Percentiles rank a stretch among this genome's conserved stretches.
These are phyloP conservation scores for Kluyveromyces wickerhamii DNA, from an alignment of 805 yeast genomes.

Conservation along the genomic window DNA sequence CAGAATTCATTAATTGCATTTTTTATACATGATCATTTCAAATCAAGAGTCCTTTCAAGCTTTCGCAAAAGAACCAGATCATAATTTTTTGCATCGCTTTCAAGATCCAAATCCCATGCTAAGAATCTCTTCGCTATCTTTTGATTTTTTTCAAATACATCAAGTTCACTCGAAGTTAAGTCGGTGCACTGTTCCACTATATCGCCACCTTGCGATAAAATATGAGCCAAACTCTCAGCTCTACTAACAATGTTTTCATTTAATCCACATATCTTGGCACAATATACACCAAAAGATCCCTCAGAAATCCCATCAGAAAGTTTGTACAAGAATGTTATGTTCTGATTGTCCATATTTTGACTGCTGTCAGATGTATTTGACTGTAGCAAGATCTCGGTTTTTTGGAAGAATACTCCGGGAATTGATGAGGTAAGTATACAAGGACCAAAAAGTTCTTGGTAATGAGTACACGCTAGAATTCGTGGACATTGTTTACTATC, in stretches of 20 bases:
- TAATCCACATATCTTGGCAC: constrained; percentile 36
- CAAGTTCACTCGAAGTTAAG: constrained; percentile 14
- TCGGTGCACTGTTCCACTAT: constrained; percentile 14
- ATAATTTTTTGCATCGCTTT: constrained; percentile 5
- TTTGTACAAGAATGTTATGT: constrained; percentile 30
- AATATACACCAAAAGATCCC: constrained; percentile 33
- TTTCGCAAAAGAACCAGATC: not conserved
- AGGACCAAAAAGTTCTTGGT: constrained; percentile 33
- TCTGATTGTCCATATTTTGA: constrained; percentile 6
- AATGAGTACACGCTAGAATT: constrained; percentile 36
- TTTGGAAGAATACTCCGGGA: constrained; percentile 26
- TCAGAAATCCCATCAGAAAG: constrained; percentile 28
- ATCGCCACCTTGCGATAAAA: constrained; percentile 15
- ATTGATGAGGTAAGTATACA: constrained; percentile 15
- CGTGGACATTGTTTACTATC: constrained; percentile 17
- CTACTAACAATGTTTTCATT: constrained; percentile 24
- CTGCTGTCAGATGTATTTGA: constrained; percentile 1
- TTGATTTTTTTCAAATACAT: constrained; percentile 12
- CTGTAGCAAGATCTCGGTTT: constrained; percentile 29
- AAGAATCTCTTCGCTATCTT: constrained; percentile 20
- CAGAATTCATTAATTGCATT: too few species aligned
- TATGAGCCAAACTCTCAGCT: constrained; percentile 25
- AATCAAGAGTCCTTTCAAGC: not conserved
- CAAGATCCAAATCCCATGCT: constrained; percentile 24
- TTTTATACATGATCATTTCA: not conserved